Evolutionary conservation across 2,329 filamentous ascomycete species (phyloP).

Genomic region (Escovopsis sp.): DNA sequence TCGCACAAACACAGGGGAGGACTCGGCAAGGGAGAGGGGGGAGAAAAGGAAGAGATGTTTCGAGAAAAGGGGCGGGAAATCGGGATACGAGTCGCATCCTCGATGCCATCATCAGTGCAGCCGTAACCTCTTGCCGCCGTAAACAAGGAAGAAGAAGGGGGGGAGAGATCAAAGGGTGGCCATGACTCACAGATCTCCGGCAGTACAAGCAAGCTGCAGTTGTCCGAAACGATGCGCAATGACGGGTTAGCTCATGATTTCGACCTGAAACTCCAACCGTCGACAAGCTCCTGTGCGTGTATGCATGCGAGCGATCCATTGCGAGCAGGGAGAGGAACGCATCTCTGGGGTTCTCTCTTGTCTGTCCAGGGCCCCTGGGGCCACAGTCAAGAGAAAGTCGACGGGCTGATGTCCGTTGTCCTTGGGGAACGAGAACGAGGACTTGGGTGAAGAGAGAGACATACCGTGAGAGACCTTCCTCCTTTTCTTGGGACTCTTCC

Average conservation of each 20-base stretch:
- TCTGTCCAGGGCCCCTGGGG: not conserved
- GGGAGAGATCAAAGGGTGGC: constrained; percentile 1
- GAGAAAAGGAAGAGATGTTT: no score
- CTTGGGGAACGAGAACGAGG: no score
- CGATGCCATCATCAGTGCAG: not conserved
- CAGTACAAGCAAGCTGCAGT: constrained; percentile 68
- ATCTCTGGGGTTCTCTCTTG: not conserved
- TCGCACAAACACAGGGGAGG: no score
- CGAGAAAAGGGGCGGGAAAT: not conserved
- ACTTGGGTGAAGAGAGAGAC: constrained; percentile 17
- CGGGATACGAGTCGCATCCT: not conserved
- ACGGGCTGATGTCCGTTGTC: no score
- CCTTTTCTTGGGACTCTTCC: constrained; percentile 62
- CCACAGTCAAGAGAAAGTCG: constrained; percentile 2
- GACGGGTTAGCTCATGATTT: constrained; percentile 20
- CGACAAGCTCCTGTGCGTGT: not conserved
- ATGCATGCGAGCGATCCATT: not conserved
- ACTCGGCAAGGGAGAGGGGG: no score
- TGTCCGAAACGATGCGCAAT: constrained; percentile 6
- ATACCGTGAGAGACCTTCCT: constrained; percentile 83
- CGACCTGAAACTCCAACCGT: not conserved
- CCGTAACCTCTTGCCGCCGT: not conserved
- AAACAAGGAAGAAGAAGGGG: no score
- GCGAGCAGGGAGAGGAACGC: no score
- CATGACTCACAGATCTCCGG: constrained; percentile 68